Evolutionary conservation across 1,284 basidiomycete species (phyloP), one percentile per base, ranked within the genome.

Genomic region (Rhizopogon hawkerae): DNA sequence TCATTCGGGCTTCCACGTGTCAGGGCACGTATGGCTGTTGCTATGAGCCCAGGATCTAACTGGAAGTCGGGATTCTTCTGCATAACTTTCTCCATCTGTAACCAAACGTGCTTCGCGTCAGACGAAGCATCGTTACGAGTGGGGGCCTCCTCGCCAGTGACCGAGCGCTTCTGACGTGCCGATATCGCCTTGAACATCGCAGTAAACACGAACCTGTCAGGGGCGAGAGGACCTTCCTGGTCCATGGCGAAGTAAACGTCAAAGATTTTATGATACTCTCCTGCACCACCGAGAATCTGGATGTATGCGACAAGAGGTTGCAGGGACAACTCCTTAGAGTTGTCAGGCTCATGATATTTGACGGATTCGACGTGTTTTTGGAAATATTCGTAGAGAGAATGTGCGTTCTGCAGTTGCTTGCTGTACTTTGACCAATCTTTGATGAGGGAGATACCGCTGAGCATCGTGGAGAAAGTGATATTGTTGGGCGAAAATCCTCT

Each of bases 41-140:
- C 61, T 37, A 83, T 69, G 39, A 79, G 60, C 48, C 73, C 68
- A 2, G 74, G 69, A 58, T 87, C 83, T 14, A 83, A 59, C 35
- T 66, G 53, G 39, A 81, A 68, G 5, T 68, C 63, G 2, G 71
- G 63, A 36, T 59, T 57, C 53, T 68, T 74, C 53, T 74, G 72
- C 24, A 72, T 63, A 9, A 71, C 65, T 55, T 78, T 83, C 52
- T 75, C 57, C 61, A 83, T 71, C 56, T 79, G 75, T 8, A 66
- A 69, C 87, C 86, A 89, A 18, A 89, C 61, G 18, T 84, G 69
- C 57, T 76, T 81, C 7, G 81, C 84, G 53, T 85, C 81, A 16
- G 73, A 68, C 14, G 73, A 70, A 34, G 49, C 47, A 10, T 51
- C 33, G 18, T 57, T 58, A 21, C 50, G 58, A 35, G 50, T 48